Base-by-base conservation (phyloP, 169 alveolate genomes). In the Plasmodium coatneyi region DNA sequence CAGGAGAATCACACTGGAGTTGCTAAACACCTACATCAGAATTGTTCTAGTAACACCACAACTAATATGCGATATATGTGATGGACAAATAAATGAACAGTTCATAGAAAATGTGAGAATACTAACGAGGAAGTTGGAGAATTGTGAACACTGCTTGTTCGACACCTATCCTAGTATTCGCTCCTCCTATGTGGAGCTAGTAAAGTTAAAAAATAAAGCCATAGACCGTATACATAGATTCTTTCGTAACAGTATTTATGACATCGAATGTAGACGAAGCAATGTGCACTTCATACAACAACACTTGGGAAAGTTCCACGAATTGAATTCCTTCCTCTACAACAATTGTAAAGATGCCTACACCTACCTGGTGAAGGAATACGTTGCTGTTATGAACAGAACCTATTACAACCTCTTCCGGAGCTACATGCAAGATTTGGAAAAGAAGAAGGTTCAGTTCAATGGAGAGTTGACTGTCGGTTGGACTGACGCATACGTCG, bases 111-210 rank as follows among this genome's bases (percentile, higher is more conserved):
- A 60, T 46, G 80, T 96, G 34, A 72, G 92, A 12, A 70, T 92
- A 36, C 92, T 95, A 28, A 82, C 83, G 16, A 89, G 34, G 36
- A 96, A 96, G 86, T 34, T 90, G 0, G 95, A 96, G 46, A 95
- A 92, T 71, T 95, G 96, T 46, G 92, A 82, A 43, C 86, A 82
- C 30, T 95, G 96, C 76, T 93, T 80, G 41, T 92, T 80, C n/a
- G 95, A 82, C 78, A 80, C 84, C 2, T 96, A 96, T 43, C 97
- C 97, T 6, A 86, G 97, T 32, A 95, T 96, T 46, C 90, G 82
- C n/a, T 52, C 76, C 36, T 70, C 92, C 14, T 71, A 87, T 70
- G 82, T 71, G 28, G 92, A 83, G 46, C 80, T 87, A 71, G 82
- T 49, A 28, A 81, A 80, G n/a, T 30, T 83, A 10, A 76, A 87